A percentile compares a stretch with the other conserved stretches of the same genome.
These are phyloP conservation scores for Sporothrix curviconia DNA, from an alignment of 2,329 filamentous ascomycete species.

Conservation along the genomic window DNA sequence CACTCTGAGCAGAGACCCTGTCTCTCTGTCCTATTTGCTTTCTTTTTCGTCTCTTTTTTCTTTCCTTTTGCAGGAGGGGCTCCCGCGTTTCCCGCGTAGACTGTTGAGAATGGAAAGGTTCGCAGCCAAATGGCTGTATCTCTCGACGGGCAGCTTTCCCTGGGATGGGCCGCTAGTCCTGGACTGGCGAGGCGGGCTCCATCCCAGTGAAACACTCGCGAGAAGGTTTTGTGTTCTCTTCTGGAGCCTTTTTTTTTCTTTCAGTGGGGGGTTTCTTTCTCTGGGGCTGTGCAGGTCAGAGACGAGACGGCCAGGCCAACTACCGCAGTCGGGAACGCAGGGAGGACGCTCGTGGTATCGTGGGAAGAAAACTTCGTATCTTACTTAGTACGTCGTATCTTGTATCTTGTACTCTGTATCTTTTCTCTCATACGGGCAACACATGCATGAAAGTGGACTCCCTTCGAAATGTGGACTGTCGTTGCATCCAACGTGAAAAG, in stretches of 20 bases:
- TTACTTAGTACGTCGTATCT: neutral
- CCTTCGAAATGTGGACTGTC: neutral
- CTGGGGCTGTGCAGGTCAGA: too few relatives aligned
- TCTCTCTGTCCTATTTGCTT: neutral
- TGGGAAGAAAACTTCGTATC: neutral
- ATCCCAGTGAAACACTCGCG: slow-evolving; percentile 16
- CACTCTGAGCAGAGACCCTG: too few relatives aligned
- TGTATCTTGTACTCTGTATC: neutral
- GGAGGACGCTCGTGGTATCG: neutral
- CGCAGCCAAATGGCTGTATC: too few relatives aligned
- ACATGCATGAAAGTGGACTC: neutral
- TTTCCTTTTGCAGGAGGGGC: neutral
- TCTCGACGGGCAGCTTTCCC: too few relatives aligned
- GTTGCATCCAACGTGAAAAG: neutral
- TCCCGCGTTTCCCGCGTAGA: slow-evolving; percentile 14
- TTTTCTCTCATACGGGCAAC: neutral
- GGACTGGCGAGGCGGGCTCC: slow-evolving; percentile 9
- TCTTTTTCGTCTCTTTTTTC: neutral
- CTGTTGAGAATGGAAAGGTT: neutral
- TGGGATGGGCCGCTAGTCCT: neutral
- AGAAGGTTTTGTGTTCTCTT: neutral
- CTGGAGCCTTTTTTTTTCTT: neutral
- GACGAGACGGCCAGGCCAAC: slow-evolving; percentile 5
- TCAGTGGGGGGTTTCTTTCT: too few relatives aligned
- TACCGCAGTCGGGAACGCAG: slow-evolving; percentile 12